Evolutionary conservation across 2,329 filamentous ascomycete species (phyloP).

Genomic region (Hirsutella rhossiliensis): DNA sequence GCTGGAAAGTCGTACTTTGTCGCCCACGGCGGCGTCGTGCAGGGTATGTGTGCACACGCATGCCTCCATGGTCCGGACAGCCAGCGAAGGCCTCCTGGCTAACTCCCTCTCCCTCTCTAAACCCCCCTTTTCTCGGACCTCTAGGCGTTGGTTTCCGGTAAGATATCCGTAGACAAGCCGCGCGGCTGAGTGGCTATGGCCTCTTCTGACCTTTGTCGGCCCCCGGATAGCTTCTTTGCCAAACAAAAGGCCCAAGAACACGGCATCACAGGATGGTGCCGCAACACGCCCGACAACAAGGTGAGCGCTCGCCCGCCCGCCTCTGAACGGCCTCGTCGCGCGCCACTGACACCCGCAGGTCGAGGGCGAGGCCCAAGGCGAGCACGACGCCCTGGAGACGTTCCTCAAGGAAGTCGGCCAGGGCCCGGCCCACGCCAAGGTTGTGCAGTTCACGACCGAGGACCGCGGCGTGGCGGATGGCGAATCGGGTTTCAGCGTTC

Average conservation of each 20-base stretch:
- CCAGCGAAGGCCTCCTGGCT: too few relatives aligned
- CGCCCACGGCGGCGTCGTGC: conserved; percentile 52
- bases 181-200: background rate
- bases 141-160: conserved; percentile 46
- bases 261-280: conserved; percentile 48
- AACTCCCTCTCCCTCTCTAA: too few relatives aligned
- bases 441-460: conserved; percentile 61
- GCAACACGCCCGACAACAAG: conserved; percentile 45
- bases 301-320: conserved; percentile 16
- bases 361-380: conserved; percentile 78
- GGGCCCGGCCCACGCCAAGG: conserved; percentile 60
- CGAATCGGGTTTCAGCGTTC: conserved; percentile 54
- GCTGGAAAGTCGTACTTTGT: conserved; percentile 43
- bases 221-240: conserved; percentile 36
- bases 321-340: background rate
- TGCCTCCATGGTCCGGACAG: too few relatives aligned
- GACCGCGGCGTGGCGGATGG: conserved; percentile 52
- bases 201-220: background rate
- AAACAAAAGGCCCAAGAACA: conserved; percentile 36
- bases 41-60: conserved; percentile 40
- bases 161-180: background rate
- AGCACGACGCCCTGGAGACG: conserved; percentile 47
- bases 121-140: background rate
- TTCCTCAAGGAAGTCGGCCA: conserved; percentile 65
- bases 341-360: conserved; percentile 44